phyloP scores from a whole-genome alignment of 1,284 basidiomycete species.

The Boletus subluridellus region DNA sequence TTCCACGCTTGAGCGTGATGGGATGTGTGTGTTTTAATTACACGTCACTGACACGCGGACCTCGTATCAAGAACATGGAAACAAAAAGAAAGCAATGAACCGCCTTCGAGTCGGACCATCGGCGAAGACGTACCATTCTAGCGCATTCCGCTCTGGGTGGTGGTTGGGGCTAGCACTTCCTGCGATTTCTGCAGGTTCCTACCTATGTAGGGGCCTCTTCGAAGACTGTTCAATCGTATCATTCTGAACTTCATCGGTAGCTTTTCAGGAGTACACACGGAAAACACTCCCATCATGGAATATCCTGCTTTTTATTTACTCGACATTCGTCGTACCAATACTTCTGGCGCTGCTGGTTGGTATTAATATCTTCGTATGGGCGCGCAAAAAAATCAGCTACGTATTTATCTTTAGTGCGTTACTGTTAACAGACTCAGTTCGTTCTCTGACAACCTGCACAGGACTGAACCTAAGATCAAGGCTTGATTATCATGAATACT shows the following conservation, averaged over 20 bases:
- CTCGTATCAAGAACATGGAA: constrained; percentile 65
- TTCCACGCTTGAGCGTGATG: not conserved
- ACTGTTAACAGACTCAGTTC: not conserved
- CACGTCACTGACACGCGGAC: not conserved
- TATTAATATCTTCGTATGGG: constrained; percentile 79
- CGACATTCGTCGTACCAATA: constrained; percentile 69
- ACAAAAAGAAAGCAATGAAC: constrained; percentile 75
- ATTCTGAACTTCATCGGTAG: constrained; percentile 36
- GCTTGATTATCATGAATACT: constrained; percentile 79
- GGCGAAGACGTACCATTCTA: constrained; percentile 70
- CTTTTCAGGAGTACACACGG: constrained; percentile 58
- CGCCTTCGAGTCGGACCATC: constrained; percentile 59
- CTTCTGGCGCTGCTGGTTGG: constrained; percentile 79
- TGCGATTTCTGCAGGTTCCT: constrained; percentile 67
- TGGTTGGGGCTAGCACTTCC: constrained; percentile 77
- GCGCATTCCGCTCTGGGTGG: constrained; percentile 72
- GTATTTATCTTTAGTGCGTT: constrained; percentile 82
- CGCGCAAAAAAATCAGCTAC: constrained; percentile 77
- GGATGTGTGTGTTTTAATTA: not conserved
- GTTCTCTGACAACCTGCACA: constrained; percentile 29
- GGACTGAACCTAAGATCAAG: constrained; percentile 75
- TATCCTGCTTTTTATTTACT: constrained; percentile 79
- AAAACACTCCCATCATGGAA: constrained; percentile 66
- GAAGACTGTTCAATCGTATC: not conserved
- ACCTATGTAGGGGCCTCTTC: constrained; percentile 51